Evolutionary conservation across 1,284 basidiomycete genomes (phyloP).

Genomic region (Somion occarium): DNA sequence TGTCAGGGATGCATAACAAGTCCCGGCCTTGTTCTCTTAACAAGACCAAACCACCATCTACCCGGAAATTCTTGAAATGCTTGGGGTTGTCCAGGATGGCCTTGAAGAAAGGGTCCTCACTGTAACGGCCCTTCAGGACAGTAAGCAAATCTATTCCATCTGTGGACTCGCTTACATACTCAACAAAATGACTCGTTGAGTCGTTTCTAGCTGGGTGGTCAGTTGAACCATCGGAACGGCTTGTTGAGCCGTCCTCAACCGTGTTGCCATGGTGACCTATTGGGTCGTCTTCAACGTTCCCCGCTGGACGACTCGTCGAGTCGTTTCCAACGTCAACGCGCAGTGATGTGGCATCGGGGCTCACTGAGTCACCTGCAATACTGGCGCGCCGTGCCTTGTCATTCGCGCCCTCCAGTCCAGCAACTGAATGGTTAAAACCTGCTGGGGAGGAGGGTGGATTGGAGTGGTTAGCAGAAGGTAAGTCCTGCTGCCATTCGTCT

Average conservation of each 20-base stretch:
- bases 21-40: not conserved
- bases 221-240: not conserved
- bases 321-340: not conserved
- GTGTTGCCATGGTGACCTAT: not conserved
- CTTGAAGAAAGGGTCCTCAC: conserved; percentile 14
- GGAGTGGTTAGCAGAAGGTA: no score
- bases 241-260: not conserved
- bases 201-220: no score
- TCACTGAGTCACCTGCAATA: not conserved
- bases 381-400: not conserved
- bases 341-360: not conserved
- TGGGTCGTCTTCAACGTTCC: not conserved
- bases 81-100: conserved; percentile 11
- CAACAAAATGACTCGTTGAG: not conserved
- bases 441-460: no score
- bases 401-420: no score
- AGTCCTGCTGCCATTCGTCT: no score
- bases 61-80: conserved; percentile 7
- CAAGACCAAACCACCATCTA: not conserved
- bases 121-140: conserved; percentile 6
- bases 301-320: not conserved
- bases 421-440: no score
- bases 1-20: conserved; percentile 31
- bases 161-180: not conserved
- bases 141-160: not conserved